Percentiles rank a stretch among this genome's conserved stretches.
phyloP scores from a whole-genome alignment of 192 early-diverging fungal species.

The Coemansia aciculifera region DNA sequence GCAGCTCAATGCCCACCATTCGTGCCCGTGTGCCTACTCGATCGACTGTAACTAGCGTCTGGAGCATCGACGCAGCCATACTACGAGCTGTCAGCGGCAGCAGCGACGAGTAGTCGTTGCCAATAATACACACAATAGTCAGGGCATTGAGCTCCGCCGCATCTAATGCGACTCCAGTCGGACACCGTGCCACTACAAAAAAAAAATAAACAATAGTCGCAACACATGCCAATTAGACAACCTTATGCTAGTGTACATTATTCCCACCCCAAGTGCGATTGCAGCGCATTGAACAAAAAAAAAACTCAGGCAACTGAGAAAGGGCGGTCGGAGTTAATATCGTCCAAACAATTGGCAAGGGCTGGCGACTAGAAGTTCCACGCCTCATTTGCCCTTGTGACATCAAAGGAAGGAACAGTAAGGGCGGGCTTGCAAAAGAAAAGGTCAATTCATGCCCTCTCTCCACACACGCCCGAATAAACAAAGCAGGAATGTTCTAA shows the following conservation, averaged over 20 bases:
- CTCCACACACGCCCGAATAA: background rate
- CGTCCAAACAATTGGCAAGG: background rate
- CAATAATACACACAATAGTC: constrained; percentile 52
- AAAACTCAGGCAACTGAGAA: background rate
- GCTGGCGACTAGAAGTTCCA: background rate
- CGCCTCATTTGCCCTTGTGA: background rate
- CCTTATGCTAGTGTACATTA: constrained; percentile 3
- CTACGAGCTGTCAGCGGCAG: constrained; percentile 50
- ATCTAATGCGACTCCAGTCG: constrained; percentile 28
- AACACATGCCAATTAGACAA: constrained; percentile 1
- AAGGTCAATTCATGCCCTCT: background rate
- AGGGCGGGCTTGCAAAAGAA: background rate
- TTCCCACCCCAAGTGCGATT: background rate
- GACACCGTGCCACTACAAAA: constrained; percentile 44
- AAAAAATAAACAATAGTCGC: constrained; percentile 1
- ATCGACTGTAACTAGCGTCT: constrained; percentile 27
- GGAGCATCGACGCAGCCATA: constrained; percentile 49
- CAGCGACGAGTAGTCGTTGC: constrained; percentile 44
- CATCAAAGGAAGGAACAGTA: background rate
- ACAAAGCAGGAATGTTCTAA: background rate
- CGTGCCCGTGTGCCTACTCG: constrained; percentile 18
- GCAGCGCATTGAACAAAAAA: background rate
- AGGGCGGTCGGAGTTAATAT: background rate
- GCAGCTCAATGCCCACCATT: constrained; percentile 46
- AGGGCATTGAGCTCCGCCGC: constrained; percentile 42